phyloP scores from a whole-genome alignment of 441 rosid genomes.

The Mallotus repandus region DNA sequence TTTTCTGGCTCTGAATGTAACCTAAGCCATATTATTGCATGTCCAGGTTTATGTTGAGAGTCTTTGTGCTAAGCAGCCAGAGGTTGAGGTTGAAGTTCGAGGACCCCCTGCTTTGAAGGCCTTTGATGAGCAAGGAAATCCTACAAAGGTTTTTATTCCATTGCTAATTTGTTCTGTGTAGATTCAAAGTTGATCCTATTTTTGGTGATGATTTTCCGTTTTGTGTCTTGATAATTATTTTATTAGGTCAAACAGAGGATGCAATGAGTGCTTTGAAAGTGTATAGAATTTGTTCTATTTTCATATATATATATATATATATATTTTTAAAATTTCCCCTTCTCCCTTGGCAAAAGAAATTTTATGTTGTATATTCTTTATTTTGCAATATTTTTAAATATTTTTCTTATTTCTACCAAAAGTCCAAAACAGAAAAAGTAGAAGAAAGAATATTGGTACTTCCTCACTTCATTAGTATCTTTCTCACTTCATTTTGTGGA shows the following conservation, averaged over 20 bases:
- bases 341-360: neutral
- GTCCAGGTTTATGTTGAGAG: constrained; percentile 65
- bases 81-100: constrained; percentile 76
- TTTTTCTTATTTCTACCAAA: neutral
- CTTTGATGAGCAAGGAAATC: constrained; percentile 84
- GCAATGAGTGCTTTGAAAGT: neutral
- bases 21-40: constrained; percentile 20
- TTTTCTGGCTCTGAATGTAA: neutral
- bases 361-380: neutral
- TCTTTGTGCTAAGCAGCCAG: constrained; percentile 74
- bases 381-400: neutral
- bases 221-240: neutral
- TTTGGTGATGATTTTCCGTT: neutral
- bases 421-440: neutral
- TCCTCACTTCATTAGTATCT: constrained; percentile 3
- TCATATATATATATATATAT: too few species aligned
- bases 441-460: neutral
- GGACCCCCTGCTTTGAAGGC: constrained; percentile 97
- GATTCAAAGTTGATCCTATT: constrained; percentile 7
- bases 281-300: neutral
- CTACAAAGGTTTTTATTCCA: constrained; percentile 71
- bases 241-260: neutral
- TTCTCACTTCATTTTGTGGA: constrained; percentile 2
- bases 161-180: constrained; percentile 18
- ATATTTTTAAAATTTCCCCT: too few species aligned